Evolutionary conservation across 495 filamentous ascomycete genomes (phyloP).

Genomic region (Daldinia caldariorum): DNA sequence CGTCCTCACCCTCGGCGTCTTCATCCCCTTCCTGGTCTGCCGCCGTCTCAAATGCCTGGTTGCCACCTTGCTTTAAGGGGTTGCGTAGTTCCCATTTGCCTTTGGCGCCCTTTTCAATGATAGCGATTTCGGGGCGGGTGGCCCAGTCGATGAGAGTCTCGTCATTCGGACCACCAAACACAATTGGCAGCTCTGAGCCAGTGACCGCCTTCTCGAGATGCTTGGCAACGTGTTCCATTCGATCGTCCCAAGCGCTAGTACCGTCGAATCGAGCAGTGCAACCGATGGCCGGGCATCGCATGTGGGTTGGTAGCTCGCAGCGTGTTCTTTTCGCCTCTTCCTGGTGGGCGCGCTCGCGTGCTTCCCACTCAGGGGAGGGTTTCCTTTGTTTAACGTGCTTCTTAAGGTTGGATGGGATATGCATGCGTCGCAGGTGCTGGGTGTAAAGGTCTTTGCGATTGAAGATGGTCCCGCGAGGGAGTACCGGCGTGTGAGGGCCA

Average conservation of each 20-base stretch:
- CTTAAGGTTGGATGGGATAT: conserved; percentile 60
- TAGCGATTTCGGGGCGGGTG: conserved; percentile 47
- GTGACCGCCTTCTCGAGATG: conserved; percentile 71
- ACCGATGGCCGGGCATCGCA: conserved; percentile 68
- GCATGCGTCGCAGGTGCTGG: conserved; percentile 89
- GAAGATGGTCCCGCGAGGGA: conserved; percentile 70
- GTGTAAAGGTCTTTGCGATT: conserved; percentile 94
- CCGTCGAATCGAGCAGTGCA: conserved; percentile 72
- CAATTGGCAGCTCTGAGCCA: conserved; percentile 46
- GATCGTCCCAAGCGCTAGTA: conserved; percentile 74
- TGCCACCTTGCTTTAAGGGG: conserved; percentile 45
- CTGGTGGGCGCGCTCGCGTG: conserved; percentile 60
- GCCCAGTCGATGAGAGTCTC: conserved; percentile 59
- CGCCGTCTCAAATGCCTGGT: background rate
- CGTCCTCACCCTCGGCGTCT: conserved; percentile 45
- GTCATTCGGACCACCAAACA: conserved; percentile 54
- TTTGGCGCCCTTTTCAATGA: conserved; percentile 49
- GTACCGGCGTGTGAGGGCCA: conserved; percentile 32
- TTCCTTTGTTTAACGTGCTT: conserved; percentile 53
- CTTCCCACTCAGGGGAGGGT: conserved; percentile 54
- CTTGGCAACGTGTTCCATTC: conserved; percentile 91
- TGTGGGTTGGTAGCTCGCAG: conserved; percentile 68
- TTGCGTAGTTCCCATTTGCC: conserved; percentile 48
- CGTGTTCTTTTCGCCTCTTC: conserved; percentile 67
- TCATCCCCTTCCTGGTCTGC: conserved; percentile 34